Evolutionary conservation across 768 basidiomycete species (phyloP).

Genomic region (Termitomyces sp.): DNA sequence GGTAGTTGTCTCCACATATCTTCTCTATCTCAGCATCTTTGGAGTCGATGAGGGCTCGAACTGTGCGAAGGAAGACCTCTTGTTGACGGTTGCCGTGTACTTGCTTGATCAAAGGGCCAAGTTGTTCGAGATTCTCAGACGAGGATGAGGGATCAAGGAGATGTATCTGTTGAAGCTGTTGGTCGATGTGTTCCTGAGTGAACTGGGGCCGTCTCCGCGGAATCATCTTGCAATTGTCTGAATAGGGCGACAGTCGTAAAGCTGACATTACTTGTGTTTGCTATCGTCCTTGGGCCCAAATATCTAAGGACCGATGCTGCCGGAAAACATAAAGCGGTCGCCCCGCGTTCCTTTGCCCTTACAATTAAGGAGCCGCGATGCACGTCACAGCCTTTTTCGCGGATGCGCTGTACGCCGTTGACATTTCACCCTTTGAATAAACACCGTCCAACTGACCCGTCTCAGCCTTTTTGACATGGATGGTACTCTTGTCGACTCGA

Average conservation of each 20-base stretch:
- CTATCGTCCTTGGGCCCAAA: constrained; percentile 29
- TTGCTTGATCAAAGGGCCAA: constrained; percentile 92
- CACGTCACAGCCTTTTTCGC: constrained; percentile 25
- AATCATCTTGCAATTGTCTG: constrained; percentile 46
- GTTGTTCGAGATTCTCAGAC: constrained; percentile 92
- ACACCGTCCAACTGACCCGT: constrained; percentile 5
- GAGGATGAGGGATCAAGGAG: constrained; percentile 82
- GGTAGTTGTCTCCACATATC: constrained; percentile 94
- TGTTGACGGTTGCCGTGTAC: constrained; percentile 86
- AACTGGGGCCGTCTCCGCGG: constrained; percentile 71
- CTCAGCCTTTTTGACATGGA: constrained; percentile 78
- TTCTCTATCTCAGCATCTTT: constrained; percentile 96
- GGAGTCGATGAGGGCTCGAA: constrained; percentile 84
- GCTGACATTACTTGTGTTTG: constrained; percentile 28
- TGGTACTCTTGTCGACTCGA: constrained; percentile 79
- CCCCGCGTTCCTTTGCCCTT: background rate
- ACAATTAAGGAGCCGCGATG: constrained; percentile 20
- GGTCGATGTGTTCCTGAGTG: constrained; percentile 81
- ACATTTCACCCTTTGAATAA: background rate
- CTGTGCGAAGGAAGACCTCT: constrained; percentile 80
- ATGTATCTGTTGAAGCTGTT: constrained; percentile 88
- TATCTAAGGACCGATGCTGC: constrained; percentile 8
- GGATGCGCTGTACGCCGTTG: constrained; percentile 37
- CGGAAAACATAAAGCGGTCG: background rate
- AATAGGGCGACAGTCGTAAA: constrained; percentile 8